Percentiles rank a stretch among this genome's conserved stretches.
phyloP scores from a whole-genome alignment of 2,329 filamentous ascomycete species.

The Acarospora socialis region DNA sequence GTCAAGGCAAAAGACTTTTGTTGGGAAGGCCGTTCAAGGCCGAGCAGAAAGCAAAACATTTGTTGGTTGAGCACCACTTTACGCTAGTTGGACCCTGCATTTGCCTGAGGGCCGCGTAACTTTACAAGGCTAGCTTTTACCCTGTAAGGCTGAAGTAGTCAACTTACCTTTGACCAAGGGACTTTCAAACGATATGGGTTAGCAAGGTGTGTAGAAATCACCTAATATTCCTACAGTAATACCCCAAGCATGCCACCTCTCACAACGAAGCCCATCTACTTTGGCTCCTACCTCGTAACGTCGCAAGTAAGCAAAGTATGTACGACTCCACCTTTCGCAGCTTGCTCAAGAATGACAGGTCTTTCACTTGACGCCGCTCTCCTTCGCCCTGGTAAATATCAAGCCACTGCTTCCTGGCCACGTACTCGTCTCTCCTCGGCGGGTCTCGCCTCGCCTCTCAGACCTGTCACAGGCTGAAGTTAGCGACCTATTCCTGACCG shows the following conservation, averaged over 20 bases:
- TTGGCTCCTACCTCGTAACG: slow-evolving; percentile 65
- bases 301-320: slow-evolving; percentile 41
- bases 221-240: too few relatives aligned
- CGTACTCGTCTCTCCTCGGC: slow-evolving; percentile 71
- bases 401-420: slow-evolving; percentile 90
- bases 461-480: slow-evolving; percentile 61
- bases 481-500: slow-evolving; percentile 74
- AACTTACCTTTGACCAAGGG: too few relatives aligned
- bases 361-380: slow-evolving; percentile 66
- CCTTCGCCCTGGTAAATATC: slow-evolving; percentile 85
- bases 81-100: too few relatives aligned
- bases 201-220: too few relatives aligned
- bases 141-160: too few relatives aligned
- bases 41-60: too few relatives aligned
- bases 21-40: too few relatives aligned
- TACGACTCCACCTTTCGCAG: slow-evolving; percentile 2
- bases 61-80: too few relatives aligned
- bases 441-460: slow-evolving; percentile 54
- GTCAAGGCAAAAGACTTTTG: too few relatives aligned
- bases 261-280: slow-evolving; percentile 39
- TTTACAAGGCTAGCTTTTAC: too few relatives aligned
- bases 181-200: too few relatives aligned
- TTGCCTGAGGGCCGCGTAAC: too few relatives aligned
- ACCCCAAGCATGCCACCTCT: slow-evolving; percentile 13
- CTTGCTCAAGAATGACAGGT: slow-evolving; percentile 41